phyloP scores from a whole-genome alignment of 345 rosid species.

The Eutrema japonicum region DNA sequence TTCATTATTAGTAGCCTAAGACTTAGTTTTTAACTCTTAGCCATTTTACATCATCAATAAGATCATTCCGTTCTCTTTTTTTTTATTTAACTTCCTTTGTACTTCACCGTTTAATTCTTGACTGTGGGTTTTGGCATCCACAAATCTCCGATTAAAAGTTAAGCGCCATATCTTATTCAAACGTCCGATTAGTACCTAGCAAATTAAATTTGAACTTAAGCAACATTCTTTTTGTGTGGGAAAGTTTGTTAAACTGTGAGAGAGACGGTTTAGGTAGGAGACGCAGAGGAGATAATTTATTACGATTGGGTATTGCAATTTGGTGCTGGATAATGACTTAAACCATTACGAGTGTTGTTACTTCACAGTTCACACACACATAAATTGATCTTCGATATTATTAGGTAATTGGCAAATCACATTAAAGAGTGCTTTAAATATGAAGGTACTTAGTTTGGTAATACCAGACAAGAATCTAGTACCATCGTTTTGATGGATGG shows the following conservation, averaged over 20 bases:
- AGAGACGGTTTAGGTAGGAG: neutral
- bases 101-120: too few relatives aligned
- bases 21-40: too few relatives aligned
- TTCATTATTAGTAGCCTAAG: too few relatives aligned
- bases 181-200: too few relatives aligned
- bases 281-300: neutral
- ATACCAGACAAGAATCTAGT: constrained; percentile 33
- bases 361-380: constrained; percentile 24
- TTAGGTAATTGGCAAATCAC: constrained; percentile 25
- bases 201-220: too few relatives aligned
- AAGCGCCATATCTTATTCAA: too few relatives aligned
- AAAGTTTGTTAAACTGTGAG: neutral
- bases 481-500: constrained; percentile 10
- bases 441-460: constrained; percentile 10
- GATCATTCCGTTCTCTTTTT: too few relatives aligned
- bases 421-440: constrained; percentile 13
- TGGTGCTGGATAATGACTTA: constrained; percentile 20
- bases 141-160: too few relatives aligned
- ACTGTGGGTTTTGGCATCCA: too few relatives aligned
- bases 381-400: neutral
- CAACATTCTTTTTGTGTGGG: neutral
- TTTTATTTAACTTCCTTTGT: too few relatives aligned
- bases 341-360: constrained; percentile 12
- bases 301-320: constrained; percentile 11
- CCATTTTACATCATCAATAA: too few relatives aligned